Evolutionary conservation across 805 yeast genomes (phyloP).

Genomic region (Ogataea salicorniae): DNA sequence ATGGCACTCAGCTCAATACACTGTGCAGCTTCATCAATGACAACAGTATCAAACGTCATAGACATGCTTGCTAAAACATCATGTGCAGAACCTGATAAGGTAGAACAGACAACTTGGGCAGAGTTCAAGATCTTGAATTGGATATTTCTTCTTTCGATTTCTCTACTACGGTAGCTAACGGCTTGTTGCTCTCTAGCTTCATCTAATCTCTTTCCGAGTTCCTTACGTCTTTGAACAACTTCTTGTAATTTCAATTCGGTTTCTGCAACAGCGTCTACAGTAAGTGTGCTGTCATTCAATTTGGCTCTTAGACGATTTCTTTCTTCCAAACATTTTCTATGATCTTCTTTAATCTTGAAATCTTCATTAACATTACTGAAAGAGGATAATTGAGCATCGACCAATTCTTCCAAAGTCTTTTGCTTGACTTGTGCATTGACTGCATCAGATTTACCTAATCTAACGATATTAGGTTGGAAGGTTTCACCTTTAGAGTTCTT

Average conservation of each 20-base stretch:
- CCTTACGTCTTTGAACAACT: constrained; percentile 57
- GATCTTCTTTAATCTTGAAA: constrained; percentile 44
- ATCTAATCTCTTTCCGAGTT: constrained; percentile 68
- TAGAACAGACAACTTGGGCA: constrained; percentile 86
- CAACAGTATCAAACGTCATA: constrained; percentile 80
- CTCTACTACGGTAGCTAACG: constrained; percentile 66
- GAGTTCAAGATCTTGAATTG: constrained; percentile 67
- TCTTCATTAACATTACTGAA: constrained; percentile 36
- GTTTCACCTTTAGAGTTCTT: constrained; percentile 46
- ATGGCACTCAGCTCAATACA: constrained; percentile 89
- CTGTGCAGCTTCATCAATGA: constrained; percentile 96
- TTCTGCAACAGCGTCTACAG: constrained; percentile 41
- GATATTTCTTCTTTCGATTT: constrained; percentile 66
- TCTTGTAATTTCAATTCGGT: constrained; percentile 49
- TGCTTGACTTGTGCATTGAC: constrained; percentile 78
- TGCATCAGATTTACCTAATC: constrained; percentile 88
- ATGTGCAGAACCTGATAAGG: constrained; percentile 92
- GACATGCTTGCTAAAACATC: constrained; percentile 72
- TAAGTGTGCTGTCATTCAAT: constrained; percentile 20
- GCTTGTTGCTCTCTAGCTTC: constrained; percentile 71
- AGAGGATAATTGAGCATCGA: constrained; percentile 53
- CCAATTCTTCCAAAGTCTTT: constrained; percentile 78
- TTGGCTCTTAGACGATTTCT: constrained; percentile 49
- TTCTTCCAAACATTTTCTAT: constrained; percentile 47
- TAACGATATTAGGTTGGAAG: constrained; percentile 64